Percentiles rank a stretch among this genome's conserved stretches.
Evolutionary conservation across 192 early-diverging fungal genomes (phyloP).

Genomic region (Umbelopsis ramanniana): DNA sequence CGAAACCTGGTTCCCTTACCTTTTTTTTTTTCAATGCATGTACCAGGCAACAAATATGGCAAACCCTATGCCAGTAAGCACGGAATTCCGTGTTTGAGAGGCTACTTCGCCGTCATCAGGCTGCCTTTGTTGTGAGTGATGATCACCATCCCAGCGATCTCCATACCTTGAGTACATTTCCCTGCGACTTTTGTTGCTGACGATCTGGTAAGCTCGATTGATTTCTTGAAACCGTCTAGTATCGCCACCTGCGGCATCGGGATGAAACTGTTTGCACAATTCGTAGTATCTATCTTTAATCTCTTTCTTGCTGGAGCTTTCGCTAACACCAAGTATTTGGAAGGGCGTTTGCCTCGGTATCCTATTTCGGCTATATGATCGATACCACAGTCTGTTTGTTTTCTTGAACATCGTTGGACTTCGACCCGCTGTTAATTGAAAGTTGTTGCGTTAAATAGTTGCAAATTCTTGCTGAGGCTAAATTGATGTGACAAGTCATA

Average conservation of each 20-base stretch:
- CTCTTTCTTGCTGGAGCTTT: conserved; percentile 27
- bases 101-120: not conserved
- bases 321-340: conserved; percentile 32
- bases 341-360: conserved; percentile 21
- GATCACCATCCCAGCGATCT: not conserved
- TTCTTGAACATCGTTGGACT: not conserved
- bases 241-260: conserved; percentile 21
- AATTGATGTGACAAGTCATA: no score
- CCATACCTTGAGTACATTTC: conserved; percentile 11
- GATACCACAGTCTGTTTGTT: not conserved
- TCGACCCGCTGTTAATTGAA: no score
- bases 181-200: conserved; percentile 13
- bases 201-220: conserved; percentile 29
- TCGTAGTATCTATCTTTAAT: conserved; percentile 29
- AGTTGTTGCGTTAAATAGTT: no score
- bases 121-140: not conserved
- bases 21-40: not conserved
- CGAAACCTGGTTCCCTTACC: not conserved
- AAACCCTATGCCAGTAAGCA: not conserved
- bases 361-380: not conserved
- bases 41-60: not conserved
- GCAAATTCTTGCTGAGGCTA: no score
- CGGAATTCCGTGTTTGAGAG: not conserved
- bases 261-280: conserved; percentile 36
- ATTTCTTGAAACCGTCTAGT: conserved; percentile 28